A percentile compares a stretch with the other conserved stretches of the same genome.
Evolutionary conservation across 768 basidiomycete species (phyloP).

Genomic region (Podaxis sp.): DNA sequence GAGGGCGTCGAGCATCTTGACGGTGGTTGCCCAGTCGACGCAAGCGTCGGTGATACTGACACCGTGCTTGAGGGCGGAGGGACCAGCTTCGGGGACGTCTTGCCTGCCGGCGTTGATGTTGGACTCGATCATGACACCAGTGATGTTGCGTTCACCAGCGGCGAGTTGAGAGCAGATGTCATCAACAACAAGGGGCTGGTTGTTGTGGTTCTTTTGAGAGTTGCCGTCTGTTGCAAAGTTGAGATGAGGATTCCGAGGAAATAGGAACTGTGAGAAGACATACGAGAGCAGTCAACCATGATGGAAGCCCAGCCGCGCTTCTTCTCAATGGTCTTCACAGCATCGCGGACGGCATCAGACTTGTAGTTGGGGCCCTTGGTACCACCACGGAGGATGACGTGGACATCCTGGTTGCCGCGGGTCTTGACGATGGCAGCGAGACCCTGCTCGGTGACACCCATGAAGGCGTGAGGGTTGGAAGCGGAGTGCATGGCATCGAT

Average conservation of each 20-base stretch:
- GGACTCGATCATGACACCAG: conserved; percentile 97
- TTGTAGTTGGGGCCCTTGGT: conserved; percentile 89
- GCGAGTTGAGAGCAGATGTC: conserved; percentile 73
- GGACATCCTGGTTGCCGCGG: conserved; percentile 80
- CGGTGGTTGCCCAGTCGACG: conserved; percentile 81
- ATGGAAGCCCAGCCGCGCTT: conserved; percentile 62
- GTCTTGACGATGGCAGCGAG: conserved; percentile 97
- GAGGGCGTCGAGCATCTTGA: conserved; percentile 70
- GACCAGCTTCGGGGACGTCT: conserved; percentile 78
- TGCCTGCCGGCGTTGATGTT: conserved; percentile 91
- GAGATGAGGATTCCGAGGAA: conserved; percentile 4
- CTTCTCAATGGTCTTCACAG: conserved; percentile 63
- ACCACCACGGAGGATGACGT: conserved; percentile 95
- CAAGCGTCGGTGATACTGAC: conserved; percentile 93
- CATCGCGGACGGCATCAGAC: conserved; percentile 66
- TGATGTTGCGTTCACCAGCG: conserved; percentile 69
- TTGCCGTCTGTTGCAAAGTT: conserved; percentile 70
- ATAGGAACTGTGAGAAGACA: conserved; percentile 24
- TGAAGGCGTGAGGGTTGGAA: conserved; percentile 92
- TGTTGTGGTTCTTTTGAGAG: conserved; percentile 91
- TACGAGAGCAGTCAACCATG: conserved; percentile 88
- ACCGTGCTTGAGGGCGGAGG: conserved; percentile 68
- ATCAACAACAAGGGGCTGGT: conserved; percentile 81
- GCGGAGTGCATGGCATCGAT: conserved; percentile 96
- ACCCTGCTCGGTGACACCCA: conserved; percentile 86